Base-by-base conservation (phyloP, 2,329 filamentous ascomycete species). In the Parafenestella ontariensis region DNA sequence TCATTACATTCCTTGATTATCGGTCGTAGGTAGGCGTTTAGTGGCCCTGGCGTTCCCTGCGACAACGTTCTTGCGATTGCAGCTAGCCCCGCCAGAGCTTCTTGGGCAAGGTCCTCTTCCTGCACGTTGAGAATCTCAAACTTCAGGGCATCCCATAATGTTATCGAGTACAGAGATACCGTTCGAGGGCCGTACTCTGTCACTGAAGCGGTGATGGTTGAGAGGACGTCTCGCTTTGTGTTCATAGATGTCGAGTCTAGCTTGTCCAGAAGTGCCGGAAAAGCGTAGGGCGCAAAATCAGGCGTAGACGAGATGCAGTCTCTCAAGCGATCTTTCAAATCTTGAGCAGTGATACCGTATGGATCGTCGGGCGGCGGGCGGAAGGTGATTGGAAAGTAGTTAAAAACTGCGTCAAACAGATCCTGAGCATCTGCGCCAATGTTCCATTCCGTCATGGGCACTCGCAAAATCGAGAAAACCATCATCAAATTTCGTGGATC, bases 371-470 rank as follows among this genome's bases (percentile, higher is more conserved):
- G 87, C 1, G 87, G 87, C 10, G 87, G 87, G 64, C 85, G 82
- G 73, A 89, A 90, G 0, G 87, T 89, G 61, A 90, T 89, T 0
- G 87, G 87, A 67, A 89, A 90, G 71, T 90, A 90, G 64, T 88
- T 89, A 73, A 89, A 90, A 17, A 88, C 86, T 3, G 86, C 82
- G 60, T 90, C 87, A 66, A 89, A 89, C 40, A 89, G 78, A 26
- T 82, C 79, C 67, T 76, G 54, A 8, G 82, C 83, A 70, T 87
- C 81, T 34, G 80, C 79, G 3, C 81, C 79, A 54, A 89, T 83
- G 60, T 85, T 83, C 86, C 87, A 89, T 70, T 89, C 87, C 6
- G 87, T 80, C 81, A 89, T 87, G 1, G 88, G 80, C 13, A 88
- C 87, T 64, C 83, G 85, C 24, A 89, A 70, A 54, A 89, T 83